A percentile compares a stretch with the other conserved stretches of the same genome.
Conservation (phyloP, 305 asterid genomes). For the Fraxinus albicans region DNA sequence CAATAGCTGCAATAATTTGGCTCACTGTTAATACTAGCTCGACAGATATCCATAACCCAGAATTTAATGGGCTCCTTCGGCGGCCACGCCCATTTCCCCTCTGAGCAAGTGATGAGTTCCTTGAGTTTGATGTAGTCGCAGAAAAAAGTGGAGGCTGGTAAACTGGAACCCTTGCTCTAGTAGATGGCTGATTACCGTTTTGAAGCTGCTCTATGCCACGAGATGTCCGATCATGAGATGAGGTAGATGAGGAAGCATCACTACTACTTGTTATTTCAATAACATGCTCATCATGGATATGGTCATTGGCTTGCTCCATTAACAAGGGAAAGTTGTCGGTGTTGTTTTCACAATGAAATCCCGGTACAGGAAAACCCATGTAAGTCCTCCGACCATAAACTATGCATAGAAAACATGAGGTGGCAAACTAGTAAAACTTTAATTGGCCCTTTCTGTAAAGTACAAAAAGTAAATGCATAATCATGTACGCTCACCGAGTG, state of each 20-base stretch:
- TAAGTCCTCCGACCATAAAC: constrained; percentile 41
- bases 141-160: constrained; percentile 55
- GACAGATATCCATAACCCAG: constrained; percentile 82
- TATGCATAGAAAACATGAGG: constrained; percentile 47
- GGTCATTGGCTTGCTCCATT: constrained; percentile 64
- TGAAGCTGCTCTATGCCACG: constrained; percentile 47
- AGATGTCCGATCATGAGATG: constrained; percentile 50
- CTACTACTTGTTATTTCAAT: constrained; percentile 67
- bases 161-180: constrained; percentile 54
- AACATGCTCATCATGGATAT: constrained; percentile 44
- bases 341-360: constrained; percentile 54
- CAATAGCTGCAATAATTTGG: constrained; percentile 79
- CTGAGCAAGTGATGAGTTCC: constrained; percentile 58
- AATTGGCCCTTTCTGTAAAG: constrained; percentile 8
- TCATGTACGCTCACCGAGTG: not conserved
- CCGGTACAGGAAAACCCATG: constrained; percentile 62
- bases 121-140: constrained; percentile 49
- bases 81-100: constrained; percentile 64
- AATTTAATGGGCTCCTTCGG: constrained; percentile 81
- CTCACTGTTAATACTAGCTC: constrained; percentile 75
- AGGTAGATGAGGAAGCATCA: constrained; percentile 55
- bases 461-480: not conserved
- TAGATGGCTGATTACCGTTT: constrained; percentile 58
- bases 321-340: constrained; percentile 47
- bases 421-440: constrained; percentile 20